phyloP scores from a whole-genome alignment of 177 flowering plant species.

The Vitis hybrid region DNA sequence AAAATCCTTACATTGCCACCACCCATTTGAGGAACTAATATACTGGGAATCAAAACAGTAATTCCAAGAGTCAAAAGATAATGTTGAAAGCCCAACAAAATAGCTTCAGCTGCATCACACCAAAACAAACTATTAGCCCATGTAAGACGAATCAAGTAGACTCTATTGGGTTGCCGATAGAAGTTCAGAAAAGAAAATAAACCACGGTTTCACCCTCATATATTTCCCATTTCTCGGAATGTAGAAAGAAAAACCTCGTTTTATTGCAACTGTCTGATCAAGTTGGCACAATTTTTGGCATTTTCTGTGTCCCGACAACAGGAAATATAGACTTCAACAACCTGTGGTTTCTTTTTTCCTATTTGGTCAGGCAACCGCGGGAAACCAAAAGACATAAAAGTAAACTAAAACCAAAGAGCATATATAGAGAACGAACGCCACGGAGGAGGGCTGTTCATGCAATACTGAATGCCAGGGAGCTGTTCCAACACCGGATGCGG shows the following conservation, averaged over 20 bases:
- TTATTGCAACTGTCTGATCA: no score
- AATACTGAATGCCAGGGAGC: slow-evolving; percentile 48
- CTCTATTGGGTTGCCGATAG: background rate
- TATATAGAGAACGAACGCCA: slow-evolving; percentile 31
- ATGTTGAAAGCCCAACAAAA: slow-evolving; percentile 56
- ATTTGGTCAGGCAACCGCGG: no score
- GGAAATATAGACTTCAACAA: background rate
- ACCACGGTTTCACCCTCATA: no score
- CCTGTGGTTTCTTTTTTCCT: background rate
- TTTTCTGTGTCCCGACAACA: no score
- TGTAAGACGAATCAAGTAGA: background rate
- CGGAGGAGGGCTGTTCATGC: slow-evolving; percentile 62
- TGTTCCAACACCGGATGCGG: slow-evolving; percentile 58
- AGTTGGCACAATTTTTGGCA: no score
- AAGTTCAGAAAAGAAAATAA: background rate
- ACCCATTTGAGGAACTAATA: slow-evolving; percentile 62
- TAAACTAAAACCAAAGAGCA: background rate
- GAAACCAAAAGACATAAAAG: background rate
- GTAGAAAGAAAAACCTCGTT: no score
- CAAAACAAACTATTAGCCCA: background rate
- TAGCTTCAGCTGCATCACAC: slow-evolving; percentile 40
- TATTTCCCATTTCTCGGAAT: no score
- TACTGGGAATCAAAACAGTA: slow-evolving; percentile 41
- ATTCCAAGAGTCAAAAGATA: slow-evolving; percentile 48
- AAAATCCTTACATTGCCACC: slow-evolving; percentile 44